Percentiles rank a stretch among this genome's conserved stretches.
These are phyloP conservation scores for Penicillium parvum DNA, from an alignment of 495 filamentous ascomycete species.

Conservation along the genomic window DNA sequence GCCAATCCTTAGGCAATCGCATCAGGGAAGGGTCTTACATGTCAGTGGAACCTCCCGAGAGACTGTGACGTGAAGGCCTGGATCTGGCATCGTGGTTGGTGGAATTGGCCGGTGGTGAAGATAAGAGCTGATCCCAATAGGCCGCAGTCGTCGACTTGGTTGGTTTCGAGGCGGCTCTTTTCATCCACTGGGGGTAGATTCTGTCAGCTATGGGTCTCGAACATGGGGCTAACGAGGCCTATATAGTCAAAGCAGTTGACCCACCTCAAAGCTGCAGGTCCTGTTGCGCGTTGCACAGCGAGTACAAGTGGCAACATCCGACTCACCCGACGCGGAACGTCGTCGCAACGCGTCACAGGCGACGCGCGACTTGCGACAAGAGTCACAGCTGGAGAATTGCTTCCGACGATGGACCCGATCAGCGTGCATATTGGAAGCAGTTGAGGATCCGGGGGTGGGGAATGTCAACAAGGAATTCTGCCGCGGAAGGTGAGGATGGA, in stretches of 20 bases:
- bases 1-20: too few relatives aligned
- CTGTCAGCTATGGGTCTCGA: not conserved
- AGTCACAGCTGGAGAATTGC: slow-evolving; percentile 19
- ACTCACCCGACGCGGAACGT: slow-evolving; percentile 5
- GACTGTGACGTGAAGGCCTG: slow-evolving; percentile 1
- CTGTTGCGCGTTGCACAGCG: slow-evolving; percentile 15
- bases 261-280: slow-evolving; percentile 17
- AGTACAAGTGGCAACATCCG: slow-evolving; percentile 9
- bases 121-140: not conserved
- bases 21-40: too few relatives aligned
- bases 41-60: too few relatives aligned
- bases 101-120: not conserved
- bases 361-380: slow-evolving; percentile 18
- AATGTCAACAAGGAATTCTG: too few relatives aligned
- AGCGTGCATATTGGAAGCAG: slow-evolving; percentile 1
- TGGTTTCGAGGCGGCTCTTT: not conserved
- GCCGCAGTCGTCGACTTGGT: not conserved
- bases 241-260: not conserved
- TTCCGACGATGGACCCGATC: slow-evolving; percentile 12
- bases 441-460: too few relatives aligned
- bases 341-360: slow-evolving; percentile 15
- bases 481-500: too few relatives aligned
- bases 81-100: not conserved
- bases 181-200: slow-evolving; percentile 2
- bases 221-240: not conserved